phyloP scores from a whole-genome alignment of 257 asterid genomes.

The Asclepias syriaca region DNA sequence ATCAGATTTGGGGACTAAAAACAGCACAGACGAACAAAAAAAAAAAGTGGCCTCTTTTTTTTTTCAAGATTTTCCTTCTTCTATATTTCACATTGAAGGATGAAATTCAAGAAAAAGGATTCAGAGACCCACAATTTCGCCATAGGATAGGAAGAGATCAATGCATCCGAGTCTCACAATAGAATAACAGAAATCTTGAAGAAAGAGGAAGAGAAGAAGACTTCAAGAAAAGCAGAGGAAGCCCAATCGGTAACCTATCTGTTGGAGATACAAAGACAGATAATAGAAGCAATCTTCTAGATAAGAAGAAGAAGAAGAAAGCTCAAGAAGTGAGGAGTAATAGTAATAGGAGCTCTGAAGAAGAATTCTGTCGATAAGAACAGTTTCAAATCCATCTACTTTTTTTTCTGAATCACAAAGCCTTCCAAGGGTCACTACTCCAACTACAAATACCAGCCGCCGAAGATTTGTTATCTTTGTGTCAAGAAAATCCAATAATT shows the following conservation, averaged over 20 bases:
- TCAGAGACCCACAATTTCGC: not conserved
- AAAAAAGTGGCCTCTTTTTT: not conserved
- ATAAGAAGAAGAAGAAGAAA: not conserved
- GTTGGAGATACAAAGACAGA: not conserved
- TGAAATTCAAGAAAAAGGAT: not conserved
- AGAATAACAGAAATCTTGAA: not conserved
- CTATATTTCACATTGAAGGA: not conserved
- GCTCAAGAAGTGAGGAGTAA: not conserved
- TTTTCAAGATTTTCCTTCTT: not conserved
- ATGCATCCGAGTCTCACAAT: not conserved
- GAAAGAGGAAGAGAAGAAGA: not conserved
- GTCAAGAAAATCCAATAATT: not conserved
- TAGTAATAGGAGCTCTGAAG: not conserved
- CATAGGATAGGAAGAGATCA: not conserved
- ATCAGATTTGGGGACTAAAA: slow-evolving; percentile 1
- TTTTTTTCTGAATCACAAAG: slow-evolving; percentile 6
- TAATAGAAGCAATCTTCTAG: not conserved
- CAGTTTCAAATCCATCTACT: slow-evolving; percentile 9
- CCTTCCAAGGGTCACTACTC: not conserved
- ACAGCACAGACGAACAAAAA: not conserved
- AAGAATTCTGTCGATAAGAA: slow-evolving; percentile 4
- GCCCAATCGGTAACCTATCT: slow-evolving; percentile 4
- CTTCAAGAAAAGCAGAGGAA: not conserved
- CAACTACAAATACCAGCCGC: slow-evolving; percentile 7
- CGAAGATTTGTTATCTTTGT: not conserved